Base-by-base conservation (phyloP, 2,329 filamentous ascomycete genomes). In the Epicoccum nigrum region DNA sequence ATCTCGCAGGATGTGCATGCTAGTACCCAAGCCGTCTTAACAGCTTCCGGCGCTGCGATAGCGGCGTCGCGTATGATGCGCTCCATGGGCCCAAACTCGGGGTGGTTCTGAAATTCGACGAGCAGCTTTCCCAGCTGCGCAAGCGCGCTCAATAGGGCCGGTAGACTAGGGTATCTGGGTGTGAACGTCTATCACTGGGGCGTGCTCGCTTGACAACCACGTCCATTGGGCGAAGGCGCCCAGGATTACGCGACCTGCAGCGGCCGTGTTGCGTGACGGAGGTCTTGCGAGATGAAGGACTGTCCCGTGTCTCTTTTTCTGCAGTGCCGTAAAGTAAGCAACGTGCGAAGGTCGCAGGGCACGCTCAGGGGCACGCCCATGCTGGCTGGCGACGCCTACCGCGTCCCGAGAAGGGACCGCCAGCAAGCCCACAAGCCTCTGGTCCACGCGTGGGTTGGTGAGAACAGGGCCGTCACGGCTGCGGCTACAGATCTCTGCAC, bases 401-500 rank as follows among this genome's bases (percentile, higher is more conserved):
- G 58, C 49, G 46, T 58, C 54, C 56, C 57, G 51, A 48, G 51
- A 49, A 59, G 53, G 51, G 45, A 53, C 45, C 55, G 56, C 47
- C 54, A 60, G 57, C 59, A 63, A 51, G 54, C 59, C 60, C 34
- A 45, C 25, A 55, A 54, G 63, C 60, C 62, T 56, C 54, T 45
- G 45, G 38, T 39, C 46, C 49, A 39, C 31, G 52, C 33, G 33
- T 43, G 43, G 17, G 42, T 19, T 20, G 28, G 35, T 54, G 20
- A 23, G 34, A 51, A 25, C 58, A 44, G 54, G 48, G 55, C 62
- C 57, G 48, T 42, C 30, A 62, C 52, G 60, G 56, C 55, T 64
- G 61, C 60, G 64, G 60, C 58, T 64, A 58, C 55, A 52, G 59
- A 62, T 63, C 60, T 63, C 54, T 49, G 46, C 41, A 21, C 20